Conservation (phyloP, 2,329 filamentous ascomycete genomes). For the Verticillium dahliae region DNA sequence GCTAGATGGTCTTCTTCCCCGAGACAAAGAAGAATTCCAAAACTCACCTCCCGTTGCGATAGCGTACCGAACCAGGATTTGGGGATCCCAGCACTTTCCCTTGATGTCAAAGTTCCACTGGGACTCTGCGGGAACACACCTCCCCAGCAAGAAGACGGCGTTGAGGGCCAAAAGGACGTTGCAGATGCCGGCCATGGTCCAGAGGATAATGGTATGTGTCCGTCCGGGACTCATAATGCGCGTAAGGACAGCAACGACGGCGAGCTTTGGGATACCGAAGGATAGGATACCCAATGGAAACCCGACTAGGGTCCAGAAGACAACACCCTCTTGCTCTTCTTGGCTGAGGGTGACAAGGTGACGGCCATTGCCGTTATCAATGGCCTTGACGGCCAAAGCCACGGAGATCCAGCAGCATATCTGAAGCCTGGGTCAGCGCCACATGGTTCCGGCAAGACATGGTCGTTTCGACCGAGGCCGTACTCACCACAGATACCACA, state of each 20-base stretch:
- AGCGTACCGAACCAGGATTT: constrained; percentile 29
- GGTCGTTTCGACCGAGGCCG: background rate
- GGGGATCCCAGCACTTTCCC: constrained; percentile 25
- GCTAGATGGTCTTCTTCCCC: fast-evolving
- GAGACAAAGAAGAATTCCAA: background rate
- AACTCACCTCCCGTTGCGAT: constrained; percentile 30
- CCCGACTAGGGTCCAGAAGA: constrained; percentile 27
- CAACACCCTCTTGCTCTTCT: constrained; percentile 19
- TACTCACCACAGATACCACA: constrained; percentile 21
- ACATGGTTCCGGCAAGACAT: background rate
- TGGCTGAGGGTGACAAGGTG: constrained; percentile 24
- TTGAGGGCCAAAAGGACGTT: constrained; percentile 23
- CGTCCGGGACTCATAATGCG: constrained; percentile 28
- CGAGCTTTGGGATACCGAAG: constrained; percentile 33
- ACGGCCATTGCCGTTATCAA: constrained; percentile 29
- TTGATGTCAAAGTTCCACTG: constrained; percentile 30
- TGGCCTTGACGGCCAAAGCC: constrained; percentile 23
- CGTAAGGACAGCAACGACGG: constrained; percentile 29
- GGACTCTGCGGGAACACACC: constrained; percentile 30
- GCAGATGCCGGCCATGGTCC: constrained; percentile 23
- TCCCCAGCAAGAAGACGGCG: constrained; percentile 32
- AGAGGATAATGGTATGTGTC: constrained; percentile 26
- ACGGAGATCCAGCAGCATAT: constrained; percentile 25
- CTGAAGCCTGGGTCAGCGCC: constrained; percentile 9
- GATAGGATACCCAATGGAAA: constrained; percentile 30